Conservation (phyloP, 257 asterid genomes). For the Oldenlandia corymbosa region DNA sequence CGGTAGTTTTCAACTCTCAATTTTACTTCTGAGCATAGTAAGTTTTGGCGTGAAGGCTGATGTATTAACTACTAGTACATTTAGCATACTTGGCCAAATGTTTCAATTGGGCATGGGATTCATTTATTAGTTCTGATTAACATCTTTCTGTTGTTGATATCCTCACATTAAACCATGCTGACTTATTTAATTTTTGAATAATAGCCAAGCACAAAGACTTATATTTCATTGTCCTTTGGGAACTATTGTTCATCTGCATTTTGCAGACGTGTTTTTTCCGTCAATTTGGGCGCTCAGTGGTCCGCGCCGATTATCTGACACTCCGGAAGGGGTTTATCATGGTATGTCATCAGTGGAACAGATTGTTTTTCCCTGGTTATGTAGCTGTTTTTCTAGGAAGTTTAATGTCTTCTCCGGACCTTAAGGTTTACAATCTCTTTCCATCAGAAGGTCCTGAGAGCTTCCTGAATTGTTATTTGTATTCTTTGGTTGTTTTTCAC, state of each 20-base stretch:
- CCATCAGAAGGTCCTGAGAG: background rate
- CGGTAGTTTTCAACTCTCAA: background rate
- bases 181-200: background rate
- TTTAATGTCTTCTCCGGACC: background rate
- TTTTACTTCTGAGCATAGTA: background rate
- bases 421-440: background rate
- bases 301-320: conserved; percentile 89
- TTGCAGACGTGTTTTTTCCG: conserved; percentile 91
- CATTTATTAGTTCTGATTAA: background rate
- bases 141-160: background rate
- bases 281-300: conserved; percentile 92
- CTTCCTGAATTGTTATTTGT: background rate
- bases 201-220: background rate
- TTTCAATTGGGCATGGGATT: background rate
- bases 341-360: conserved; percentile 39
- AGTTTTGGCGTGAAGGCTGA: too few species aligned
- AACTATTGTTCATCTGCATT: conserved; percentile 14
- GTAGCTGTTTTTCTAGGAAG: background rate
- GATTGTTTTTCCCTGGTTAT: background rate
- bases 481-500: background rate
- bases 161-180: background rate
- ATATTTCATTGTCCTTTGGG: background rate
- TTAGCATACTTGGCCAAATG: background rate
- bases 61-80: too few species aligned
- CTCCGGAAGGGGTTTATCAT: conserved; percentile 92